Base-by-base conservation (phyloP, 2,329 filamentous ascomycete genomes). In the Mariannaea elegans region DNA sequence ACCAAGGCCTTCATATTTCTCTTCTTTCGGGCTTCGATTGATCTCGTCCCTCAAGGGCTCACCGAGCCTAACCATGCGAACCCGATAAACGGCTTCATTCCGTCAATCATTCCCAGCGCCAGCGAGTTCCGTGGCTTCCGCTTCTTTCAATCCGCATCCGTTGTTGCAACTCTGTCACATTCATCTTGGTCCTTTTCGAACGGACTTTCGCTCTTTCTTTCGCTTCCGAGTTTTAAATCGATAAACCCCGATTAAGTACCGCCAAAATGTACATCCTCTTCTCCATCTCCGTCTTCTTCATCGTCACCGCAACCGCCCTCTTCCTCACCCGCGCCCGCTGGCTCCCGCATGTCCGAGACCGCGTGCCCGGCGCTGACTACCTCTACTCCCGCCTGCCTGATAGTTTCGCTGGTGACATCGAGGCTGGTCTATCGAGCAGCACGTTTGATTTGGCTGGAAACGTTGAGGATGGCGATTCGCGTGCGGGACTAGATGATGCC, bases 371-470 rank as follows among this genome's bases (percentile, higher is more conserved):
- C 68, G 75, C 82, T 64, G 78, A 84, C 63, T 89, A 90, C 75
- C 78, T 92, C 69, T 97, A 98, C 81, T 84, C 89, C 51, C 90
- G 87, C 29, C 86, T 98, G 1, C 92, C 93, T 1, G 83, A 83
- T 14, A 88, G 86, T 48, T 99, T 98, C 80, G 82, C 88, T 41
- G 88, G 85, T 66, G 95, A 99, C 78, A 89, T 95, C 59, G 94
- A 97, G 77, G 89, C 91, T 14, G 95, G 95, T 18, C 85, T 99
- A 24, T 90, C 89, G 39, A 94, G 91, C 61, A 85, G 84, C 55
- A 91, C 89, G 54, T 99, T 99, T 75, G 91, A 97, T 72, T 85
- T 99, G 23, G 80, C 83, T 9, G 86, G 84, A 64, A 99, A 99
- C 73, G 82, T 99, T 31, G 88, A 89, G 58, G 86, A 85, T 12